phyloP scores from a whole-genome alignment of 176 grass and related monocot species.

The Bothriochloa decipiens region DNA sequence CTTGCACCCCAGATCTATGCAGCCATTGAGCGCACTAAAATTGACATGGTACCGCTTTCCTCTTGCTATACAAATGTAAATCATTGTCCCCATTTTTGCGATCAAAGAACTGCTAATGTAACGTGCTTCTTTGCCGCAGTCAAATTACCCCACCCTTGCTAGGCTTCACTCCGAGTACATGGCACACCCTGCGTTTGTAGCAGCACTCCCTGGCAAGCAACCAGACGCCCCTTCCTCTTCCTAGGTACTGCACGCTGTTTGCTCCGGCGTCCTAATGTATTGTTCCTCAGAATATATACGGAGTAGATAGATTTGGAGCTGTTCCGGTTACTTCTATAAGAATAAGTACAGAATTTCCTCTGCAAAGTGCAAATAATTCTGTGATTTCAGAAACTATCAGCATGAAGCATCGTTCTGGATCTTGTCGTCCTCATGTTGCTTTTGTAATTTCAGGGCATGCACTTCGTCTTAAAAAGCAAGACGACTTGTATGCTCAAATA shows the following conservation, averaged over 20 bases:
- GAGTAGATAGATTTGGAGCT: neutral
- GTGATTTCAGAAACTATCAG: neutral
- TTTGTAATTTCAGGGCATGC: neutral
- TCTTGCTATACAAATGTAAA: neutral
- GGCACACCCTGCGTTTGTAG: constrained; percentile 72
- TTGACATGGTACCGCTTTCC: constrained; percentile 63
- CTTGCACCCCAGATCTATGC: constrained; percentile 75
- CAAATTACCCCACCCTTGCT: constrained; percentile 60
- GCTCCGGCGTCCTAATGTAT: neutral
- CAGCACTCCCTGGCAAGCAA: constrained; percentile 69
- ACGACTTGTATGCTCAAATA: too few relatives aligned
- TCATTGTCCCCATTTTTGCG: neutral
- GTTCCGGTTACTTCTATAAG: neutral
- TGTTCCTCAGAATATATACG: neutral
- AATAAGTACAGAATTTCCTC: neutral
- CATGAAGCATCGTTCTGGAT: neutral
- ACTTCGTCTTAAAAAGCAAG: neutral
- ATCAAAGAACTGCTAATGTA: neutral
- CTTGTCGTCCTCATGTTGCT: neutral
- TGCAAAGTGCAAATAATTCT: neutral
- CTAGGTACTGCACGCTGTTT: constrained; percentile 24
- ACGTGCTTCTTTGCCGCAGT: constrained; percentile 40
- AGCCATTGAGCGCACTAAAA: constrained; percentile 47
- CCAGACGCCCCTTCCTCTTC: constrained; percentile 66
- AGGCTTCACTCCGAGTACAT: constrained; percentile 65